Percentiles rank a stretch among this genome's conserved stretches.
Evolutionary conservation across 202 grass and related monocot genomes (phyloP).

Genomic region (Brachypodium distachyon): DNA sequence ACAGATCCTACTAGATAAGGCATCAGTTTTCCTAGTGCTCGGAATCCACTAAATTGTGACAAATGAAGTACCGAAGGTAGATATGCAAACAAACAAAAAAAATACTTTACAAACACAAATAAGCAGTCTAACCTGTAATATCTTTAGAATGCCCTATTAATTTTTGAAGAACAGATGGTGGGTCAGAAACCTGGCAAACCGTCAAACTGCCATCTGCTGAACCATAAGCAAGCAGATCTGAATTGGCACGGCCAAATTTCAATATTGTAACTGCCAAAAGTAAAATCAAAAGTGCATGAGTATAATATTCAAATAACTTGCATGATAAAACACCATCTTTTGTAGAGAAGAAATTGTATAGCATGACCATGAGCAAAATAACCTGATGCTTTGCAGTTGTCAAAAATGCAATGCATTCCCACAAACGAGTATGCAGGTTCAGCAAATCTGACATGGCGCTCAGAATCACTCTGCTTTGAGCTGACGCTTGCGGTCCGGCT

Average conservation of each 20-base stretch:
- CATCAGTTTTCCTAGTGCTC: not conserved
- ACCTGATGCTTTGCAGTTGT: conserved; percentile 93
- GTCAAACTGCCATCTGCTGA: conserved; percentile 84
- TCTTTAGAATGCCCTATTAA: conserved; percentile 89
- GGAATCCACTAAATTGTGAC: not conserved
- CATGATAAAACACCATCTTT: conserved; percentile 4
- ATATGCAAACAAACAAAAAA: not conserved
- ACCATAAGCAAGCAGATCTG: conserved; percentile 87
- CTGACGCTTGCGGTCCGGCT: conserved; percentile 38
- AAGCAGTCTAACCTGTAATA: conserved; percentile 66
- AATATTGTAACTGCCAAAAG: conserved; percentile 64
- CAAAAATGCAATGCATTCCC: conserved; percentile 99
- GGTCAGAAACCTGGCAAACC: conserved; percentile 86
- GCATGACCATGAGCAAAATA: conserved; percentile 21
- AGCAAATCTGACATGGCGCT: conserved; percentile 47
- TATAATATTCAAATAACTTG: conserved; percentile 1
- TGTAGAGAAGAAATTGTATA: not conserved
- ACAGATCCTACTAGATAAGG: not conserved
- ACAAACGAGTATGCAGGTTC: conserved; percentile 93
- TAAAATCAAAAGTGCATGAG: conserved; percentile 6
- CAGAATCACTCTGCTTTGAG: conserved; percentile 64
- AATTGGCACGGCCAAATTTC: conserved; percentile 85
- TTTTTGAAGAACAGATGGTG: conserved; percentile 67
- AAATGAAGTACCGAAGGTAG: conserved; percentile 9
- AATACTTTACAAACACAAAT: not conserved